Evolutionary conservation across 768 basidiomycete species (phyloP).

Genomic region (Boletus rubropictus): DNA sequence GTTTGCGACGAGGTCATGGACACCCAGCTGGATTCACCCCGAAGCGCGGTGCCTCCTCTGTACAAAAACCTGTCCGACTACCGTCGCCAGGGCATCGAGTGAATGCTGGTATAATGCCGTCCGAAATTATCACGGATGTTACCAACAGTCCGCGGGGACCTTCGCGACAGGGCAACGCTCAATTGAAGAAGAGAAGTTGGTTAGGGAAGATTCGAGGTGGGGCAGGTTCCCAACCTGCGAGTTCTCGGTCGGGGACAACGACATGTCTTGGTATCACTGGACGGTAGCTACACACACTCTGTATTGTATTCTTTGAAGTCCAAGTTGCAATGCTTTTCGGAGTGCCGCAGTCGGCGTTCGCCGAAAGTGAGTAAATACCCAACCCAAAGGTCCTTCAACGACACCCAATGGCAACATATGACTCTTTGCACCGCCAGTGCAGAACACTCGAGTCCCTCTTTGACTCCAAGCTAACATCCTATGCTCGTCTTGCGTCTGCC

Average conservation of each 20-base stretch:
- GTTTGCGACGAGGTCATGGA: conserved; percentile 52
- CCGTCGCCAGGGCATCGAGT: conserved; percentile 47
- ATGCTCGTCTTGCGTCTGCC: conserved; percentile 76
- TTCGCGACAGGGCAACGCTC: conserved; percentile 19
- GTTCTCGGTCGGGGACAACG: conserved; percentile 24
- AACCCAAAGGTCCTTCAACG: background rate
- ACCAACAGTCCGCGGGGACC: conserved; percentile 56
- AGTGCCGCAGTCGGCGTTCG: conserved; percentile 13
- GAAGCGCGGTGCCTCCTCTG: conserved; percentile 43
- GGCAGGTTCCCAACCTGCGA: conserved; percentile 14
- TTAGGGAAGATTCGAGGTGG: conserved; percentile 61
- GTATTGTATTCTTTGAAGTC: conserved; percentile 13
- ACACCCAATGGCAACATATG: conserved; percentile 66
- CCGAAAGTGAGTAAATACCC: conserved; percentile 7
- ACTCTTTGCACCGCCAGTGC: conserved; percentile 85
- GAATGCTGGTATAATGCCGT: conserved; percentile 36
- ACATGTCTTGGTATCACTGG: conserved; percentile 11
- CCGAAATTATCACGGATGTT: conserved; percentile 46
- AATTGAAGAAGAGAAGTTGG: conserved; percentile 57
- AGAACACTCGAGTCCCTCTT: conserved; percentile 90
- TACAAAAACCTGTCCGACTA: conserved; percentile 28
- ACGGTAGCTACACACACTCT: conserved; percentile 8
- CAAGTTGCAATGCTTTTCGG: background rate
- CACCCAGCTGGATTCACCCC: conserved; percentile 71
- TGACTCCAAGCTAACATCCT: conserved; percentile 85